Base-by-base conservation (phyloP, 2,329 filamentous ascomycete genomes). In the Fusarium buharicum region DNA sequence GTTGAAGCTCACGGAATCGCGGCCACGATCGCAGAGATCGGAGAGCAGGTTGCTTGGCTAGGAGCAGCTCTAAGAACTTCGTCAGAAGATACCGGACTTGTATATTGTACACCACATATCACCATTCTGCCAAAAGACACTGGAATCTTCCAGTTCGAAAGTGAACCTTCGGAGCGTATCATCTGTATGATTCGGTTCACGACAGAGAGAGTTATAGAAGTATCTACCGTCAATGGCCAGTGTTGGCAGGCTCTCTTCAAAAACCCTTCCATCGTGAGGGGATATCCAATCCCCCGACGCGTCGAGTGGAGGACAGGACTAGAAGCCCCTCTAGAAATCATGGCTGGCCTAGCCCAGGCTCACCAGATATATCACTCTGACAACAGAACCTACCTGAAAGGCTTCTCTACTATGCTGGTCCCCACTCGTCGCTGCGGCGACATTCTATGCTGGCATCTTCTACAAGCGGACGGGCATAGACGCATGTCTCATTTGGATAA, bases 31-130 rank as follows among this genome's bases (percentile, higher is more conserved):
- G 56, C 37, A 30, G 55, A 63, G 16, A 31, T 43, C 14, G 55
- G 38, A 27, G 49, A 63, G 18, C 60, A 57, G 40, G 37, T 63
- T 20, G 55, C 43, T 3, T 63, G 60, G 60, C 44, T 63, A 20
- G 56, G 55, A 11, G 51, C 60, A 6, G 59, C 55, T 39, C 18
- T 62, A 3, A 45, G 51, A 18, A 13, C 45, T 10, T 60, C 60
- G 2, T 36, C 59, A 8, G 24, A 20, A 38, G 16, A 40, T 4
- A 20, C 16, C 12, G 52, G 51, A 13, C 12, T 50, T 16, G 37
- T 33, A 2, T 18, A 41, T 24, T 55, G 37, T 18, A 41, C 28
- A 8, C 49, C 55, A 17, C 12, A 4, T 11, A 53, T 58, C 13
- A 37, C 3, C 3, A 7, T 34, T 13, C 16, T 18, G 8, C 16